Base-by-base conservation (phyloP, 2,329 filamentous ascomycete genomes). In the Scorias spongiosa region DNA sequence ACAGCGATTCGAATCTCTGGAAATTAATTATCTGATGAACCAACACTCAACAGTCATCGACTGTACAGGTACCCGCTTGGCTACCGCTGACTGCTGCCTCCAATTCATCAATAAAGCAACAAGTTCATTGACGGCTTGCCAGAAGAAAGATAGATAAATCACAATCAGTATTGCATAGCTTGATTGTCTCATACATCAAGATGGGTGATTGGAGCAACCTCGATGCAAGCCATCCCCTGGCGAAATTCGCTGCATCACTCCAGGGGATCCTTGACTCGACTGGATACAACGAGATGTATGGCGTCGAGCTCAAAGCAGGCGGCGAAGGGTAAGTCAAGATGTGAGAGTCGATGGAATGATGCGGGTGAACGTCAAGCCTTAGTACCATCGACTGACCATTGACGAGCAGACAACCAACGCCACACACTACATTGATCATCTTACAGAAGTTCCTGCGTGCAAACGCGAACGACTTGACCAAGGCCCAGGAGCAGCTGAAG, bases 401-500 rank as follows among this genome's bases (percentile, higher is more conserved):
- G 14, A n/a, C 42, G 54, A 50, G 18, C 38, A 55, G 46, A 17
- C 50, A 53, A 40, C 52, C 54, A 12, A 51, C 56, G 34, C 72
- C 86, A 54, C 71, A 88, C 42, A 84, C 84, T 44, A 87, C 83
- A 40, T 80, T 83, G 59, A 80, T 94, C 54, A 76, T 95, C 42
- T 71, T 95, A 41, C 86, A 93, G 61, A 96, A 95, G 69, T 95
- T 88, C 66, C 75, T 96, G 44, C 84, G 88, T 53, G 89, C 88
- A 60, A 95, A 95, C 61, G 78, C 80, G 48, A 80, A 81, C 48
- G 79, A 93, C 56, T 61, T 85, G 6, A 69, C 70, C 43, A 80
- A 80, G 58, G 84, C 88, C 12, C 78, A 80, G 58, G 75, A 80
- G 44, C 88, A 95, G 67, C 75, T 96, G 39, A 70, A 68, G 46